Evolutionary conservation across 2,329 filamentous ascomycete genomes (phyloP).

Genomic region (Beauveria pseudobassiana): DNA sequence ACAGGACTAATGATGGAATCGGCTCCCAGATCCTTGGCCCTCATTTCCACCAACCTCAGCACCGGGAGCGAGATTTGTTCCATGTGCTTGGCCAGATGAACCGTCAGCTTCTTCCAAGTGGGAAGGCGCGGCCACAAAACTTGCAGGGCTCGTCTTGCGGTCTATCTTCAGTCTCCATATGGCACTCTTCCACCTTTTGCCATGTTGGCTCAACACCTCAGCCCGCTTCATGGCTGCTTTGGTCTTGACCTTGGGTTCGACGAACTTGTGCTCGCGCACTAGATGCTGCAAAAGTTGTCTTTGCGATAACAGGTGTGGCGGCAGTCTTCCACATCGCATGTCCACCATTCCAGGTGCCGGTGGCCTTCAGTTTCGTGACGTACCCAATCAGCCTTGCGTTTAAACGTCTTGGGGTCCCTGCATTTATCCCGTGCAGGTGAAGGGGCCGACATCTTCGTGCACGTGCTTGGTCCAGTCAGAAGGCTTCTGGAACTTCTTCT

Average conservation of each 20-base stretch:
- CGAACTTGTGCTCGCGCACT: constrained; percentile 81
- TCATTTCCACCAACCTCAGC: constrained; percentile 48
- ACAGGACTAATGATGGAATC: constrained; percentile 63
- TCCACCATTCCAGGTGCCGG: constrained; percentile 86
- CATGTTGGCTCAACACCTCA: constrained; percentile 57
- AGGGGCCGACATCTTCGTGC: constrained; percentile 87
- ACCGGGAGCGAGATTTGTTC: constrained; percentile 83
- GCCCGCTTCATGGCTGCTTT: constrained; percentile 59
- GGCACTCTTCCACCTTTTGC: constrained; percentile 72
- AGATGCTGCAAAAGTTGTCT: constrained; percentile 93
- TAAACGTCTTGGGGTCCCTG: constrained; percentile 82
- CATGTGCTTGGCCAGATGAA: constrained; percentile 93
- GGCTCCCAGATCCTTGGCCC: constrained; percentile 40
- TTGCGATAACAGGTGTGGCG: constrained; percentile 76
- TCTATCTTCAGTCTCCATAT: constrained; percentile 55
- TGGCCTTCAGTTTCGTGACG: constrained; percentile 90
- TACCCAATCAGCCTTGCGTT: constrained; percentile 93
- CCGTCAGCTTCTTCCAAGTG: constrained; percentile 87
- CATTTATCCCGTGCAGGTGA: constrained; percentile 86
- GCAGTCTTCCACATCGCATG: constrained; percentile 74
- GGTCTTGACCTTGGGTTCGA: constrained; percentile 72
- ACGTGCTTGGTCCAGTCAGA: constrained; percentile 98
- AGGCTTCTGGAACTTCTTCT: constrained; percentile 81
- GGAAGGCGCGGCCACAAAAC: constrained; percentile 74
- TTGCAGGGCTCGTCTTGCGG: constrained; percentile 75